These are phyloP conservation scores for Rhododendron henanense DNA, from an alignment of 148 eudicot species.

Conservation along the genomic window DNA sequence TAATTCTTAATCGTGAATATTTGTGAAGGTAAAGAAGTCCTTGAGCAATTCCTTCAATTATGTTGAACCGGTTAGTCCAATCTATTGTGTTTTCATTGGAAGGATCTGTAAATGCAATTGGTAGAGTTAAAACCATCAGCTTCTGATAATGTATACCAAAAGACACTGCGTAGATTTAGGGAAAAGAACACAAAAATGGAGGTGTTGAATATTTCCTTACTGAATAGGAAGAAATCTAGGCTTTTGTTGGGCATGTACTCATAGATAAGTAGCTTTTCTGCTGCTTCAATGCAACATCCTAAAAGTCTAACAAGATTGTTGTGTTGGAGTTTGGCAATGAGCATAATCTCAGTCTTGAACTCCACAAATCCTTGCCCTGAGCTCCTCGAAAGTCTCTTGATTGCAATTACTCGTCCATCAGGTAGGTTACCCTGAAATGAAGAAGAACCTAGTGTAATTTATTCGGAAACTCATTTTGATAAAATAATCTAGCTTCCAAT, in stretches of 20 bases:
- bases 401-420: conserved; percentile 11
- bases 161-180: too few species aligned
- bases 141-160: not conserved
- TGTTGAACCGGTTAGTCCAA: conserved; percentile 18
- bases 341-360: conserved; percentile 19
- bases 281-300: conserved; percentile 19
- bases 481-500: too few species aligned
- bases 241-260: conserved; percentile 24
- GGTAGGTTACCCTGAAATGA: not conserved
- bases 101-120: conserved; percentile 11
- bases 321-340: conserved; percentile 26
- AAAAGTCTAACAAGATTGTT: conserved; percentile 19
- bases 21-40: conserved; percentile 25
- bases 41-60: conserved; percentile 22
- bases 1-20: conserved; percentile 15
- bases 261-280: conserved; percentile 17
- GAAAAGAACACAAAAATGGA: not conserved
- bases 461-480: too few species aligned
- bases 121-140: not conserved
- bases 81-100: not conserved
- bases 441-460: too few species aligned
- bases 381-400: conserved; percentile 20
- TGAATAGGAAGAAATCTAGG: conserved; percentile 19
- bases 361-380: conserved; percentile 24
- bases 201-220: conserved; percentile 1